Conservation (phyloP, 768 basidiomycete species). For the Mycena kentingensis region DNA sequence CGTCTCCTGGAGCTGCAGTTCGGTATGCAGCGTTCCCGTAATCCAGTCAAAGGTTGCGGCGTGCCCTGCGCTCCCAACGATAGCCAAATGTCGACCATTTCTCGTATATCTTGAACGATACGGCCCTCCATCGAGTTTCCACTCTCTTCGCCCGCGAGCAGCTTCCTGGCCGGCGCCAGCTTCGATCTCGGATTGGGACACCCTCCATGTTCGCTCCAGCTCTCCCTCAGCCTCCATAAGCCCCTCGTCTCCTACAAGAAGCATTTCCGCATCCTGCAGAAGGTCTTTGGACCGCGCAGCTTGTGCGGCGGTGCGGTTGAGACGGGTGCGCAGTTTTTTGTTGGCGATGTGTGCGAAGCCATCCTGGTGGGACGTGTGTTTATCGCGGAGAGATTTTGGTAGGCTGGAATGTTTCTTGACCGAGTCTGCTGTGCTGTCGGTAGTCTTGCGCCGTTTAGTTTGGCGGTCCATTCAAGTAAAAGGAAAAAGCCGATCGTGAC, state of each 20-base stretch:
- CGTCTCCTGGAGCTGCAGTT: slow-evolving; percentile 87
- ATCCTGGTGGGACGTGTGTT: slow-evolving; percentile 42
- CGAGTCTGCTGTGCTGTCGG: slow-evolving; percentile 58
- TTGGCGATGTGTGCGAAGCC: slow-evolving; percentile 68
- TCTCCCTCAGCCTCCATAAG: slow-evolving; percentile 73
- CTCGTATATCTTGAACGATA: slow-evolving; percentile 84
- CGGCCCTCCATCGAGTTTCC: slow-evolving; percentile 82
- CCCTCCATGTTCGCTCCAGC: slow-evolving; percentile 89
- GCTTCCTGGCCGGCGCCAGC: slow-evolving; percentile 72
- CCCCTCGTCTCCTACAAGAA: slow-evolving; percentile 71
- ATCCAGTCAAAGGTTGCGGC: slow-evolving; percentile 95
- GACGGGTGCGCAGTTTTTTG: slow-evolving; percentile 72
- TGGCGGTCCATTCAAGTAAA: too few relatives aligned
- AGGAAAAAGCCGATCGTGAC: too few relatives aligned
- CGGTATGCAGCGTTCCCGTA: slow-evolving; percentile 80
- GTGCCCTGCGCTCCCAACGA: slow-evolving; percentile 82
- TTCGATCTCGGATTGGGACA: slow-evolving; percentile 78
- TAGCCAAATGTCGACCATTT: slow-evolving; percentile 91
- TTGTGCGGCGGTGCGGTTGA: slow-evolving; percentile 62
- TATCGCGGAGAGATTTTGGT: slow-evolving; percentile 67
- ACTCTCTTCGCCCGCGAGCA: slow-evolving; percentile 71
- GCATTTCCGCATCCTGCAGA: slow-evolving; percentile 69
- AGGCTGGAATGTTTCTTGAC: slow-evolving; percentile 59
- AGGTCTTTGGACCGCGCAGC: slow-evolving; percentile 63
- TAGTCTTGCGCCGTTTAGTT: slow-evolving; percentile 51